Conservation (phyloP, 2,329 filamentous ascomycete species). For the Neopestalotiopsis clavispora region DNA sequence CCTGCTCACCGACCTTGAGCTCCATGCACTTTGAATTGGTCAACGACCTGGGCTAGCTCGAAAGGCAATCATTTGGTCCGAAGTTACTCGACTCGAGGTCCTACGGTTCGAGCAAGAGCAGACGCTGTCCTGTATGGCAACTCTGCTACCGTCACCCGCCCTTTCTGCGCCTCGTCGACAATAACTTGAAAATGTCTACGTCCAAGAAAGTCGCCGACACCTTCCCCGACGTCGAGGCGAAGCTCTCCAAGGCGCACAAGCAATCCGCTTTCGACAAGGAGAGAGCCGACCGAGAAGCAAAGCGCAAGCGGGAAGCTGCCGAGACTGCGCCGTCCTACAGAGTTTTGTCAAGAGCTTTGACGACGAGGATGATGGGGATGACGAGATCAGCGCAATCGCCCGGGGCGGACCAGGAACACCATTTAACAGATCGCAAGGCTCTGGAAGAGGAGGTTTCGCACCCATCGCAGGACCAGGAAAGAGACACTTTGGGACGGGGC, state of each 20-base stretch:
- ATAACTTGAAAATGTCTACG: conserved; percentile 40
- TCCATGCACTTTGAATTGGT: not conserved
- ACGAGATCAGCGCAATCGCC: conserved; percentile 22
- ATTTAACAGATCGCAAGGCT: conserved; percentile 31
- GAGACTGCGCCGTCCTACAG: conserved; percentile 85
- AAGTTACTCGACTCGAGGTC: not conserved
- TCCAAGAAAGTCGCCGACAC: conserved; percentile 53
- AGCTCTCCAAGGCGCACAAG: conserved; percentile 79
- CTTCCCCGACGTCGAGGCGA: conserved; percentile 77
- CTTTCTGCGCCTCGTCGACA: conserved; percentile 20
- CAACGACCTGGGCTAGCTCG: not conserved
- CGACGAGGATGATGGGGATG: conserved; percentile 56
- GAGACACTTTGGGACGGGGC: conserved; percentile 69
- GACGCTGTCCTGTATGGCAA: not conserved
- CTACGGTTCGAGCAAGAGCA: not conserved
- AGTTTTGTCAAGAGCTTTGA: conserved; percentile 86
- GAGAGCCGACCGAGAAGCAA: conserved; percentile 87
- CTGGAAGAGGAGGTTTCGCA: conserved; percentile 29
- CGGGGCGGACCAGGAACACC: conserved; percentile 33
- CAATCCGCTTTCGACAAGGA: conserved; percentile 89
- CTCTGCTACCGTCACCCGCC: conserved; percentile 18
- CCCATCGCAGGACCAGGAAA: conserved; percentile 47
- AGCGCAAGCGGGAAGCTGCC: conserved; percentile 80
- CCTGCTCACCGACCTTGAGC: not conserved
- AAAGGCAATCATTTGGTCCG: not conserved